Conservation (phyloP, 2,329 filamentous ascomycete species). For the Pestalotiopsis sp. region DNA sequence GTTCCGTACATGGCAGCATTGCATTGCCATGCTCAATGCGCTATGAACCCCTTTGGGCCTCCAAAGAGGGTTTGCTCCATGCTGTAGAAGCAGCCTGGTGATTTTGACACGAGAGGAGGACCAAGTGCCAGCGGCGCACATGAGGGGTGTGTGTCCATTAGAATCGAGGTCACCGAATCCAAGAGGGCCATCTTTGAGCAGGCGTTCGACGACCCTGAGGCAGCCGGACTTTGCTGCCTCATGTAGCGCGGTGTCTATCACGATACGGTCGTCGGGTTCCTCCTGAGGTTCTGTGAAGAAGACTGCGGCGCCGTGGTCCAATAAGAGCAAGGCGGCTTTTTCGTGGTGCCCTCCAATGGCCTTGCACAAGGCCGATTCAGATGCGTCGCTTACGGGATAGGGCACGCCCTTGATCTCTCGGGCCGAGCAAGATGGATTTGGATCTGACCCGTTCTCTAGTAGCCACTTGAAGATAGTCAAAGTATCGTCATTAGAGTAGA, state of each 20-base stretch:
- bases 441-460: neutral
- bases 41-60: neutral
- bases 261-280: neutral
- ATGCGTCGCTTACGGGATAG: neutral
- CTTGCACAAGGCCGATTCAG: neutral
- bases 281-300: neutral
- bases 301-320: neutral
- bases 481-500: no score
- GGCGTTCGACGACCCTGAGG: neutral
- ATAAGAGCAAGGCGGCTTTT: neutral
- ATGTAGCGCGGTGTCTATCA: neutral
- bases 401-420: neutral
- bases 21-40: neutral
- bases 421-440: neutral
- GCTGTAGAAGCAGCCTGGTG: neutral
- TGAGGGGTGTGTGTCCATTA: neutral
- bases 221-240: neutral
- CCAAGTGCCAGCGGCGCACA: neutral
- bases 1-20: neutral
- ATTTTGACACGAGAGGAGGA: neutral
- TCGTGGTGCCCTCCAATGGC: neutral
- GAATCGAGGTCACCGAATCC: neutral
- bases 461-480: neutral
- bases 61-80: neutral
- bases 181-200: neutral